phyloP scores from a whole-genome alignment of 306 rosid species.

The Psophocarpus tetragonolobus region DNA sequence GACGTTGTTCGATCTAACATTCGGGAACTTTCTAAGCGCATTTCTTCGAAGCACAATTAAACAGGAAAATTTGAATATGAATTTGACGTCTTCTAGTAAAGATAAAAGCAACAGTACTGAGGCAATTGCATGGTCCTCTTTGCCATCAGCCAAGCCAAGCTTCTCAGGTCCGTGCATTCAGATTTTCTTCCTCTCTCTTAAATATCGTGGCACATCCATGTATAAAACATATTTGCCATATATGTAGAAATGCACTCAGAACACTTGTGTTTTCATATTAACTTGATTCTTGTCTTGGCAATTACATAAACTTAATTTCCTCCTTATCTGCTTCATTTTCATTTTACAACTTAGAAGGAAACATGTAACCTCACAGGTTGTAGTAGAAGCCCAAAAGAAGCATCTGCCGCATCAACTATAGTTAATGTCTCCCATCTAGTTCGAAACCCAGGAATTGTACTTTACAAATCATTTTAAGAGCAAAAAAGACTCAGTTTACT shows the following conservation, averaged over 20 bases:
- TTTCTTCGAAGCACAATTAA: conserved; percentile 50
- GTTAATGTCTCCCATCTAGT: not conserved
- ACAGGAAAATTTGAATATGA: conserved; percentile 62
- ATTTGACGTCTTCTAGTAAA: conserved; percentile 45
- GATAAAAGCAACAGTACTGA: conserved; percentile 48
- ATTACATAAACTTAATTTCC: not conserved
- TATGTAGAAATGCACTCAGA: not conserved
- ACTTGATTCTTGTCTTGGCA: not conserved
- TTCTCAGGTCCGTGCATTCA: conserved; percentile 61
- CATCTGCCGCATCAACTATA: conserved; percentile 59
- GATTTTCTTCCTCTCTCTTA: not conserved
- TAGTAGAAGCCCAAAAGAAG: conserved; percentile 87
- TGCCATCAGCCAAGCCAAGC: conserved; percentile 71
- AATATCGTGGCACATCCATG: not conserved
- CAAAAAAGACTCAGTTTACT: not conserved
- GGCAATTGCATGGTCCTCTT: conserved; percentile 61
- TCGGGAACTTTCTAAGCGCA: conserved; percentile 51
- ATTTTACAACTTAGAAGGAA: conserved; percentile 72
- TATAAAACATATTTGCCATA: not conserved
- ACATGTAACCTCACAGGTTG: conserved; percentile 76
- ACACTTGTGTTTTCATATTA: not conserved
- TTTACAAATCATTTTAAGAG: not conserved
- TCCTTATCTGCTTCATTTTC: conserved; percentile 22
- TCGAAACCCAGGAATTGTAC: not conserved
- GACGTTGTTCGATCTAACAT: conserved; percentile 44